Conservation (phyloP, 345 rosid genomes). For the Kernera saxatilis region DNA sequence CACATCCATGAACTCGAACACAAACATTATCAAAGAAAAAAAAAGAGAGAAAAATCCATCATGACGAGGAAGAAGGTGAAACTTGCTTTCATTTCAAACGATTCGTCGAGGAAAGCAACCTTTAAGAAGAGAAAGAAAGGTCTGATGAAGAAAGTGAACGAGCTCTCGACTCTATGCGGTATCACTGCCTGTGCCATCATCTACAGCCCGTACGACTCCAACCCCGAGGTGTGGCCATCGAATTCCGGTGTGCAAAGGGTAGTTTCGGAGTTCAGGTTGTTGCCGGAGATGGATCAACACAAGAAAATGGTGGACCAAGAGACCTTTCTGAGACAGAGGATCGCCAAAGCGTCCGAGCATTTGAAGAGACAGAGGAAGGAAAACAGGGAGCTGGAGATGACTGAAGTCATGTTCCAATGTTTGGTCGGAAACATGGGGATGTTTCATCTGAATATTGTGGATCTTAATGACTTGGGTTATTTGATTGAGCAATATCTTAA, state of each 20-base stretch:
- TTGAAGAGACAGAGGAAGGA: constrained; percentile 19
- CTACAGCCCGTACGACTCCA: constrained; percentile 24
- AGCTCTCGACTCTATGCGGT: constrained; percentile 29
- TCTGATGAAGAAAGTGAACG: constrained; percentile 27
- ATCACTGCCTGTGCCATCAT: constrained; percentile 24
- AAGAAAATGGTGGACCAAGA: constrained; percentile 35
- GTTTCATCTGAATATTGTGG: constrained; percentile 18
- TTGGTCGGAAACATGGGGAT: background rate
- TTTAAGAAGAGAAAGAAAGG: constrained; percentile 33
- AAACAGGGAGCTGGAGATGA: constrained; percentile 26
- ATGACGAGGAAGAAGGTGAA: constrained; percentile 36
- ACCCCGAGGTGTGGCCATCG: constrained; percentile 34
- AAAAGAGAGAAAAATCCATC: background rate
- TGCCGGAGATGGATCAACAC: constrained; percentile 31
- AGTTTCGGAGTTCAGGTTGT: constrained; percentile 3
- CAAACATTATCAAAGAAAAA: background rate
- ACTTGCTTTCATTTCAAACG: constrained; percentile 29
- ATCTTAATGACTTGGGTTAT: constrained; percentile 30
- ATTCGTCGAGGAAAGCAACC: constrained; percentile 21
- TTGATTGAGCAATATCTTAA: constrained; percentile 21
- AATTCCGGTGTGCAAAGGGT: constrained; percentile 14
- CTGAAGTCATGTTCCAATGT: constrained; percentile 30
- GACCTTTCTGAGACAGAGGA: constrained; percentile 17
- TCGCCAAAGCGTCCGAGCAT: background rate
- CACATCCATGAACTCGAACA: background rate